Evolutionary conservation across 495 filamentous ascomycete genomes (phyloP), one percentile per base, ranked within the genome.

Genomic region (Aspergillus ostianus): DNA sequence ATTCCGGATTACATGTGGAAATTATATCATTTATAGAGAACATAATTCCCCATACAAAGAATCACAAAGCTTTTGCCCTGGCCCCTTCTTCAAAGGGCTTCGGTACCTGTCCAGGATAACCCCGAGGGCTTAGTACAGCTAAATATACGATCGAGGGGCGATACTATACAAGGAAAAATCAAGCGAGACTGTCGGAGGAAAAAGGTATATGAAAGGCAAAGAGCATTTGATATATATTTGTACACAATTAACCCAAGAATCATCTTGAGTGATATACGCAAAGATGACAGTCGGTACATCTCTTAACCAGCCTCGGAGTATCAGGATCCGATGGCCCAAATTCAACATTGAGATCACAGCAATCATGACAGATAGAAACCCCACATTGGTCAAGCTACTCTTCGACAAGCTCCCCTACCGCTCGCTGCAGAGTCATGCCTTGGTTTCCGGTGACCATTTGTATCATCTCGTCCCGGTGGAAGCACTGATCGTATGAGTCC

Each of bases 401-500:
- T 55, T 52, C 45, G 30, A 45, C 50, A 55, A 52, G 1, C 58
- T 60, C 3, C 58, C 58, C 1, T 60, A 56, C 51, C 58, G 58
- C 47, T 54, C 58, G 55, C 52, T 60, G 47, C 58, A 60, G 52
- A 60, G 45, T 20, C 58, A 60, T 55, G 58, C 58, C 15, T 6
- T 60, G 0, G 58, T 60, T 18, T 49, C 58, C 30, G 58, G 58
- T 6, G 58, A 60, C 32, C 52, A 60, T 45, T 41, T 60, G 19
- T 60, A 55, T 23, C 58, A 60, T 20, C 58, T 60, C 44, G 58
- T 60, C 23, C 58, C 58, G 18, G 49, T 46, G 13, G 58, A 60
- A 23, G 19, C 51, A 2, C 47, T 63, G 32, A 41, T 63, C 32
- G 56, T 63, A 36, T 55, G 56, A 48, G 18, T 8, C 29, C 54